Evolutionary conservation across 176 grass and related monocot genomes (phyloP).

Genomic region (Chloris gayana): DNA sequence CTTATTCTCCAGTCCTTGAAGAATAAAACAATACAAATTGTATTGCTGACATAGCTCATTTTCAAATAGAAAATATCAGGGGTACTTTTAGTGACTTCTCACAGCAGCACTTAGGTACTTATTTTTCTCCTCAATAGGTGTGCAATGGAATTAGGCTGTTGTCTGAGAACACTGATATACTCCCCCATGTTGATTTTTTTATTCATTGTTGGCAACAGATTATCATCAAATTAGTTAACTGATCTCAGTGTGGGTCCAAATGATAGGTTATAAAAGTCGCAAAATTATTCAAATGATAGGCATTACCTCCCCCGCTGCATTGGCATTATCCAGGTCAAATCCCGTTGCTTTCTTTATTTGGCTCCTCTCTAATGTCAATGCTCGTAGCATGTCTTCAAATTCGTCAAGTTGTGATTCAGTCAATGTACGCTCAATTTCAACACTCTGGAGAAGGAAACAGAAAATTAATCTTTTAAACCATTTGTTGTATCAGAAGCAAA

Average conservation of each 20-base stretch:
- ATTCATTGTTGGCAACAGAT: conserved; percentile 11
- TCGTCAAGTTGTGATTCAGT: conserved; percentile 92
- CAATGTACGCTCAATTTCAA: conserved; percentile 93
- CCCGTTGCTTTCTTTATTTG: conserved; percentile 97
- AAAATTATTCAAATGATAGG: conserved; percentile 4
- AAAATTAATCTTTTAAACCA: conserved; percentile 33
- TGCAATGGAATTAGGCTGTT: too few species aligned
- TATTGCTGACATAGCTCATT: too few species aligned
- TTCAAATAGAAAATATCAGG: too few species aligned
- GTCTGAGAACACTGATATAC: too few species aligned
- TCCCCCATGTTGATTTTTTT: too few species aligned
- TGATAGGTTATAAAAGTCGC: neutral
- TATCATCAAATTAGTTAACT: conserved; percentile 26
- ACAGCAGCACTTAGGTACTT: too few species aligned
- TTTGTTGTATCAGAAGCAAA: conserved; percentile 1
- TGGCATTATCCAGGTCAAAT: conserved; percentile 93
- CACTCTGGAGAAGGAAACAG: conserved; percentile 55
- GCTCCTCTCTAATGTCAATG: conserved; percentile 83
- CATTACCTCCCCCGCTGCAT: conserved; percentile 94
- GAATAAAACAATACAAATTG: too few species aligned
- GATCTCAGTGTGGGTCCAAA: neutral
- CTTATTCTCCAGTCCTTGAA: too few species aligned
- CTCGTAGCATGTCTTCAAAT: conserved; percentile 96
- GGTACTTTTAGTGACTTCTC: too few species aligned
- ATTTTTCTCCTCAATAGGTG: too few species aligned